Percentiles rank a stretch among this genome's conserved stretches.
phyloP scores from a whole-genome alignment of 2,329 filamentous ascomycete genomes.

The Apiospora phragmitis region DNA sequence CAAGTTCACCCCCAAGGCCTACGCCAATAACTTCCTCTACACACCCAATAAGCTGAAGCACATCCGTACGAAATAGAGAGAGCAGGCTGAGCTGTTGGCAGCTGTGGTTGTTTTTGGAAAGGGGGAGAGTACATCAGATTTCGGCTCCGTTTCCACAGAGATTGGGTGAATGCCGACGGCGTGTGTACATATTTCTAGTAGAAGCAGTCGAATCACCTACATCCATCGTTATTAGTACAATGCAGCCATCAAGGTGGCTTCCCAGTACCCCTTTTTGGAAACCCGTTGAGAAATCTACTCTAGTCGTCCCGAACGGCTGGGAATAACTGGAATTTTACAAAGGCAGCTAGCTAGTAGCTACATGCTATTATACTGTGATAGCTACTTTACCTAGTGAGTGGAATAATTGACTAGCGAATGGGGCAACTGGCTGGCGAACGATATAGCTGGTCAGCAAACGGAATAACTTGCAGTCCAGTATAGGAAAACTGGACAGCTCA shows the following conservation, averaged over 20 bases:
- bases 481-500: no score
- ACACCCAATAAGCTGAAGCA: conserved; percentile 84
- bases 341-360: no score
- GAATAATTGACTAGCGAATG: no score
- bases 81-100: background rate
- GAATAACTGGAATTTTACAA: background rate
- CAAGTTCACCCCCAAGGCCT: conserved; percentile 85
- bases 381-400: no score
- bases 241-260: background rate
- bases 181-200: background rate
- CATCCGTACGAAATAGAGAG: conserved; percentile 71
- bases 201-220: background rate
- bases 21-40: conserved; percentile 95
- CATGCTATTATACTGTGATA: no score
- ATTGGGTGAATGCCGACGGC: background rate
- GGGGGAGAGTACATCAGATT: background rate
- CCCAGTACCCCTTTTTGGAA: background rate
- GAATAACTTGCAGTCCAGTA: no score
- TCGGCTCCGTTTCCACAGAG: background rate
- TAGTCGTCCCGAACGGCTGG: background rate
- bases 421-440: no score
- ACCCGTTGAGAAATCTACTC: background rate
- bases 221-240: background rate
- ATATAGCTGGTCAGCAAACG: no score
- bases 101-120: background rate